Percentiles rank a stretch among this genome's conserved stretches.
Conservation (phyloP, 176 grass and related monocot genomes). For the Zoysia pacifica region DNA sequence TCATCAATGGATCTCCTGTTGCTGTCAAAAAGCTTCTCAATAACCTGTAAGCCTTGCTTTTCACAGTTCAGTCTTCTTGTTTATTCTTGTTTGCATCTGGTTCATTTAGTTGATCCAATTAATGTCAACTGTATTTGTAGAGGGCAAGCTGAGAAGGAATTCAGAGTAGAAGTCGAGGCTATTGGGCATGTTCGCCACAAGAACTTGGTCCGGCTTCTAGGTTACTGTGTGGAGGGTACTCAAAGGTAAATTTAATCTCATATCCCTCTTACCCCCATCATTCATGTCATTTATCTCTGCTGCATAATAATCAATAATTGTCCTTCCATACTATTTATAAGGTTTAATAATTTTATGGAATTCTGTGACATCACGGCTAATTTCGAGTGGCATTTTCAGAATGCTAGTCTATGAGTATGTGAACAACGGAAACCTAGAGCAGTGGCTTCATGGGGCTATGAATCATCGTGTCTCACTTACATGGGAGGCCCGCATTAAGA, state of each 20-base stretch:
- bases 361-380: slow-evolving; percentile 14
- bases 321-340: not conserved
- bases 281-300: slow-evolving; percentile 13
- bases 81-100: slow-evolving; percentile 5
- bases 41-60: slow-evolving; percentile 55
- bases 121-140: slow-evolving; percentile 44
- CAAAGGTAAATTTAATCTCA: slow-evolving; percentile 59
- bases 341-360: slow-evolving; percentile 1
- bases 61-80: not conserved
- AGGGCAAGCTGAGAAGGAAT: slow-evolving; percentile 91
- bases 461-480: slow-evolving; percentile 67
- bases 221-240: slow-evolving; percentile 82
- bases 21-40: slow-evolving; percentile 86
- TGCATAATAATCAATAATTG: slow-evolving; percentile 6
- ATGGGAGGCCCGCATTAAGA: slow-evolving; percentile 80
- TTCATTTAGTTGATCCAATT: slow-evolving; percentile 1
- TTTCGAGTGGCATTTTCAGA: slow-evolving; percentile 42
- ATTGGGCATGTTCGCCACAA: slow-evolving; percentile 94
- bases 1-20: slow-evolving; percentile 71
- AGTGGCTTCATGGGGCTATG: slow-evolving; percentile 94
- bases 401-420: slow-evolving; percentile 91
- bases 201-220: slow-evolving; percentile 81
- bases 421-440: slow-evolving; percentile 83
- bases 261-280: slow-evolving; percentile 19
- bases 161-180: slow-evolving; percentile 89